Evolutionary conservation across 257 asterid species (phyloP).

Genomic region (Cruciata laevipes): DNA sequence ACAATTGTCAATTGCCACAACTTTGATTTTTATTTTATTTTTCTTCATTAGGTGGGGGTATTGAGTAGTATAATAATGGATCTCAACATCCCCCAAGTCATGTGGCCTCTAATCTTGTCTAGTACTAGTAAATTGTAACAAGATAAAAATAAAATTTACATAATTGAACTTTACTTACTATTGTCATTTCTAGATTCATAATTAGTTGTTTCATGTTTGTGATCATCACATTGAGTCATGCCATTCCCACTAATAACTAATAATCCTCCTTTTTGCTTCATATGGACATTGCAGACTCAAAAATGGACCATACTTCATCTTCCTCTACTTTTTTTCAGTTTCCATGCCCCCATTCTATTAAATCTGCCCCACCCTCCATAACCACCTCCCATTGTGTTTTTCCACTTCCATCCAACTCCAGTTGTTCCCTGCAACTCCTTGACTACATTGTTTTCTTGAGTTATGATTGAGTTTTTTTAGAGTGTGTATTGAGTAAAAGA

Average conservation of each 20-base stretch:
- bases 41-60: constrained; percentile 24
- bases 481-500: too few relatives aligned
- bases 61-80: constrained; percentile 25
- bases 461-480: too few relatives aligned
- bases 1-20: constrained; percentile 20
- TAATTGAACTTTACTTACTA: too few relatives aligned
- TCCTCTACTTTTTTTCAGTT: background rate
- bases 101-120: constrained; percentile 35
- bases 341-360: background rate
- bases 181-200: background rate
- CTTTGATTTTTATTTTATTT: background rate
- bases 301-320: constrained; percentile 3
- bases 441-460: too few relatives aligned
- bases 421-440: too few relatives aligned
- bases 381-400: background rate
- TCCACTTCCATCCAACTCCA: background rate
- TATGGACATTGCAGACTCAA: background rate
- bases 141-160: too few relatives aligned
- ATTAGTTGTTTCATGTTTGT: background rate
- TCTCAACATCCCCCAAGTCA: constrained; percentile 28
- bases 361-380: constrained; percentile 13
- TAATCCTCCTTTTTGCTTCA: background rate
- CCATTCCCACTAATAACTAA: background rate
- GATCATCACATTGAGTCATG: constrained; percentile 2
- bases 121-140: too few relatives aligned